Base-by-base conservation (phyloP, 495 filamentous ascomycete species). In the Talaromyces borbonicus region DNA sequence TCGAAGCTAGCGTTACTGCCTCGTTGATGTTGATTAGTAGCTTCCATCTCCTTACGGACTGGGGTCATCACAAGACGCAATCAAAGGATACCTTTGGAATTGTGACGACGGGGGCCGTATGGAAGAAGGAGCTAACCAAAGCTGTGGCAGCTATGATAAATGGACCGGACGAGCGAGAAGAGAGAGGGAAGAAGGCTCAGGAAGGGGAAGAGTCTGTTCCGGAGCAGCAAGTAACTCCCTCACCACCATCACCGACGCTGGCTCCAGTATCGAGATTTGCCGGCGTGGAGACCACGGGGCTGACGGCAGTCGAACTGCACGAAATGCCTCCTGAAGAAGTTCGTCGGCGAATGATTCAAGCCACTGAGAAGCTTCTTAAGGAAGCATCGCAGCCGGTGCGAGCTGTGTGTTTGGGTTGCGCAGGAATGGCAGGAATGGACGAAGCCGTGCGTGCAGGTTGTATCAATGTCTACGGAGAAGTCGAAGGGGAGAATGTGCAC, bases 401-500 rank as follows among this genome's bases (percentile, higher is more conserved):
- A 19, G 69, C 65, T 11, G 80, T 90, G 0, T 74, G 74, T 22
- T 75, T 83, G 49, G 79, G 86, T 47, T 95, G 90, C 66, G 90
- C 89, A 31, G 90, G 92, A 4, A 95, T 96, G 92, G 82, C 79
- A 18, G 92, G 90, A 9, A 75, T 97, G 68, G 84, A 90, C 46
- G 73, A 80, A 46, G 82, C 84, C 40, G 87, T 95, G 35, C 72
- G 83, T 41, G 74, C 75, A 29, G 83, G 80, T 2, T 84, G 84
- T 33, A 57, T 75, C 22, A 74, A 80, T 45, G 70, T 71, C 15
- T 78, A 81, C 49, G 86, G 84, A 11, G 63, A 73, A 33, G 61
- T 70, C 11, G 66, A 73, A 38, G 87, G 84, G 0, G 58, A 52
- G 37, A 58, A 67, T 19, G 73, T 95, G 3, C 73, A 72, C 56